Conservation (phyloP, 176 grass and related monocot genomes). For the Aegilops umbellulata region DNA sequence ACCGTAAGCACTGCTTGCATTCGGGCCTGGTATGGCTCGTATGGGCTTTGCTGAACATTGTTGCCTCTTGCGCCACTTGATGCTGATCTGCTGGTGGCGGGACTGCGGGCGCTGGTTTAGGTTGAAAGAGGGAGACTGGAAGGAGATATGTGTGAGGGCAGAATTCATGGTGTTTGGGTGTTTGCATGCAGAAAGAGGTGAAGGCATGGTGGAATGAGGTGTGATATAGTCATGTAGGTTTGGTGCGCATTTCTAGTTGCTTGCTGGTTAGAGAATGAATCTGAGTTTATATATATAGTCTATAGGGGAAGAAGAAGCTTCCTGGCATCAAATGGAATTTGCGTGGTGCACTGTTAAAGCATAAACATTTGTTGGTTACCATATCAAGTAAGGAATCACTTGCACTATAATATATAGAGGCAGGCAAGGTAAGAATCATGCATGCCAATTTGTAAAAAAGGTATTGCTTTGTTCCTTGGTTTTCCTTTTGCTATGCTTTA, state of each 20-base stretch:
- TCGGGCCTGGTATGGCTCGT: constrained; percentile 12
- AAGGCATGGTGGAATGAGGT: not conserved
- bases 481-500: not conserved
- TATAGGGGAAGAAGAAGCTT: not conserved
- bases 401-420: not conserved
- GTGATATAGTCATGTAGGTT: constrained; percentile 3
- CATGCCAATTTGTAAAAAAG: not conserved
- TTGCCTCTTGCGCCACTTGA: constrained; percentile 4
- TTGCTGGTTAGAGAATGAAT: constrained; percentile 40
- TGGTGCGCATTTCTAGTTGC: constrained; percentile 36
- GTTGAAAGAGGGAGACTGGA: constrained; percentile 22
- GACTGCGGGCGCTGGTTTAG: not conserved
- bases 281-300: not conserved
- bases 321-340: not conserved
- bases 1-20: constrained; percentile 11
- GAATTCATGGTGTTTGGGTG: constrained; percentile 40
- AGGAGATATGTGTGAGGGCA: constrained; percentile 4
- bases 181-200: constrained; percentile 28
- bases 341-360: not conserved
- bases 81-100: not conserved
- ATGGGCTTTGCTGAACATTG: constrained; percentile 18
- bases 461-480: constrained; percentile 9
- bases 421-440: not conserved
- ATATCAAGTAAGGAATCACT: constrained; percentile 31
- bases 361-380: not conserved